Conservation (phyloP, 805 yeast species). For the Yarrowia deformans region DNA sequence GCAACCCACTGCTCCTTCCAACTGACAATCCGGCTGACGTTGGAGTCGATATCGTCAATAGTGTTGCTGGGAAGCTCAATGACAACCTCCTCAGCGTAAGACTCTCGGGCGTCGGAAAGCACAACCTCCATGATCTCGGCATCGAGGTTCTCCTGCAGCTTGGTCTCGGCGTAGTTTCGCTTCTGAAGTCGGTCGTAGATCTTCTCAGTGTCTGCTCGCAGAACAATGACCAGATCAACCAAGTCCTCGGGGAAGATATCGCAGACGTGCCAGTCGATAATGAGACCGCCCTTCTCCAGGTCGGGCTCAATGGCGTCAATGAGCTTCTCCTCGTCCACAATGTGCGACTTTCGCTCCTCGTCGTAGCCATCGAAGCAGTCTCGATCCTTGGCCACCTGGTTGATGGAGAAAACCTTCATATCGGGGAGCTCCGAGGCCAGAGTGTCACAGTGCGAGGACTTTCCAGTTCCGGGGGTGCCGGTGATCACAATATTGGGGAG, state of each 20-base stretch:
- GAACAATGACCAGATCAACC: conserved; percentile 89
- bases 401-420: conserved; percentile 66
- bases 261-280: conserved; percentile 97
- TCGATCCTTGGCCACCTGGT: conserved; percentile 80
- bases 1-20: conserved; percentile 82
- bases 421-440: conserved; percentile 61
- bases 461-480: conserved; percentile 95
- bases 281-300: conserved; percentile 82
- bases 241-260: conserved; percentile 93
- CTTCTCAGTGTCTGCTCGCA: conserved; percentile 74
- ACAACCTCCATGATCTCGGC: conserved; percentile 97
- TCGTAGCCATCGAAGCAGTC: conserved; percentile 85
- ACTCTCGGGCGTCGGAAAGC: conserved; percentile 82
- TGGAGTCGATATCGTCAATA: conserved; percentile 80
- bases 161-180: conserved; percentile 80
- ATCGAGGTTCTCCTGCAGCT: conserved; percentile 89
- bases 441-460: conserved; percentile 74
- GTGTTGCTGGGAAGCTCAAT: conserved; percentile 78
- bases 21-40: conserved; percentile 72
- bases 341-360: conserved; percentile 79
- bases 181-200: conserved; percentile 77
- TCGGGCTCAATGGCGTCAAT: conserved; percentile 81
- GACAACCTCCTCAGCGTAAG: conserved; percentile 79
- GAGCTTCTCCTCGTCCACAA: conserved; percentile 91
- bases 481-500: conserved; percentile 77